A percentile compares a stretch with the other conserved stretches of the same genome.
Evolutionary conservation across 768 basidiomycete species (phyloP).

Genomic region (Termitomyces sp.): DNA sequence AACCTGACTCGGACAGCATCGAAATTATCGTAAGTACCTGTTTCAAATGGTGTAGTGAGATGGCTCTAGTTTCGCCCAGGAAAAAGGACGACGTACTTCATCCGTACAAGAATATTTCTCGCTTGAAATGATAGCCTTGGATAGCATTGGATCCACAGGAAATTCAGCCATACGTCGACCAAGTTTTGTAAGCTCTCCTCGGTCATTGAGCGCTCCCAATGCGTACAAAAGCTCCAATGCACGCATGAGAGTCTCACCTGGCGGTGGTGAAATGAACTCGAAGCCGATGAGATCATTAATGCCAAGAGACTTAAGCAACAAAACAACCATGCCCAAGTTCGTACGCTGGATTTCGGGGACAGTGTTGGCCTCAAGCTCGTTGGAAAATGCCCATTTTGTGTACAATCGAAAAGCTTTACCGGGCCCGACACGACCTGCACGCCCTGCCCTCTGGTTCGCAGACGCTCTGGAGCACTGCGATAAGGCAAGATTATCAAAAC

Average conservation of each 20-base stretch:
- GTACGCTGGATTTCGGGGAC: constrained; percentile 99
- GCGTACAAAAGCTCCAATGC: constrained; percentile 93
- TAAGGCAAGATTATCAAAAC: not conserved
- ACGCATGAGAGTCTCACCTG: constrained; percentile 95
- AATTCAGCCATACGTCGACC: constrained; percentile 98
- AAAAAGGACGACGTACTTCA: constrained; percentile 52
- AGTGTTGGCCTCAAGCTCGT: constrained; percentile 95
- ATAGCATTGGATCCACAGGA: constrained; percentile 97
- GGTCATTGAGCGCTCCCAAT: constrained; percentile 91
- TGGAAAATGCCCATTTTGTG: constrained; percentile 96
- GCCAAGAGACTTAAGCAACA: constrained; percentile 92
- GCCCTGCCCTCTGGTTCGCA: constrained; percentile 93
- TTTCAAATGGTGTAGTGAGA: not conserved
- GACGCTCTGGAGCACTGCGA: constrained; percentile 93
- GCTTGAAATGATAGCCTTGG: constrained; percentile 93
- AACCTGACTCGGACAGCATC: constrained; percentile 94
- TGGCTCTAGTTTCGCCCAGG: not conserved
- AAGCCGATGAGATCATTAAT: constrained; percentile 99
- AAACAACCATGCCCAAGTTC: constrained; percentile 91
- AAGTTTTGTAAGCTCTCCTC: constrained; percentile 95
- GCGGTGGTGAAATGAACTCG: constrained; percentile 97
- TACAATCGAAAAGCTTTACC: constrained; percentile 98
- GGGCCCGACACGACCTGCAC: constrained; percentile 96
- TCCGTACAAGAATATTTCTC: constrained; percentile 94
- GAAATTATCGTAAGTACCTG: constrained; percentile 94